These are phyloP conservation scores for Gleditsia sinensis DNA, from an alignment of 306 rosid genomes.

Conservation along the genomic window DNA sequence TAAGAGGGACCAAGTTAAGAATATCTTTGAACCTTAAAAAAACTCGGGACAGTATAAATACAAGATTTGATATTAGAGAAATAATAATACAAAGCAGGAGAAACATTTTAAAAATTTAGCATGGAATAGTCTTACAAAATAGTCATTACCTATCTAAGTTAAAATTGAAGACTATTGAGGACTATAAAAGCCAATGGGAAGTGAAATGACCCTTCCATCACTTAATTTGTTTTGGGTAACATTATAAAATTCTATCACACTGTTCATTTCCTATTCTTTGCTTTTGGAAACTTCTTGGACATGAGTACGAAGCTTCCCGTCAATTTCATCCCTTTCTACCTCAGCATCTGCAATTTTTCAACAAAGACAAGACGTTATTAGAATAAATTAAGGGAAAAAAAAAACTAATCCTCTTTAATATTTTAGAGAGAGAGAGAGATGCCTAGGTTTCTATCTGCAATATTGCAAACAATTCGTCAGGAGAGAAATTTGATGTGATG, in stretches of 20 bases:
- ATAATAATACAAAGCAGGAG: too few species aligned
- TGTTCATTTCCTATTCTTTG: neutral
- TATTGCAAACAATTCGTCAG: constrained; percentile 43
- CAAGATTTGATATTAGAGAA: too few species aligned
- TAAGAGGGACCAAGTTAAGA: too few species aligned
- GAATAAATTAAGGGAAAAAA: neutral
- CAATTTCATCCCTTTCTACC: constrained; percentile 30
- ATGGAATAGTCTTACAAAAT: too few species aligned
- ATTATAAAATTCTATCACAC: neutral
- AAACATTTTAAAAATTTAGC: too few species aligned
- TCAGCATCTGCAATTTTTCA: constrained; percentile 32
- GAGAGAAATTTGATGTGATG: constrained; percentile 52
- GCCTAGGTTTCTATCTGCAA: constrained; percentile 50
- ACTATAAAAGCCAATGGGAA: too few species aligned
- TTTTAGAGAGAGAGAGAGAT: neutral
- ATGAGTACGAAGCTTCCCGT: constrained; percentile 15
- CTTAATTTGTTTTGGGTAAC: neutral
- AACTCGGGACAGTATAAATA: too few species aligned
- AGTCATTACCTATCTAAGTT: too few species aligned
- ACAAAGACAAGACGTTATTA: constrained; percentile 19
- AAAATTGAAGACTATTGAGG: neutral
- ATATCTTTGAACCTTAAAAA: too few species aligned
- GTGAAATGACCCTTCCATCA: neutral
- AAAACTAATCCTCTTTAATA: neutral
- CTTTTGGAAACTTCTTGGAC: constrained; percentile 8